A percentile compares a stretch with the other conserved stretches of the same genome.
phyloP scores from a whole-genome alignment of 768 basidiomycete genomes.

The Auricularia auricula-judae region DNA sequence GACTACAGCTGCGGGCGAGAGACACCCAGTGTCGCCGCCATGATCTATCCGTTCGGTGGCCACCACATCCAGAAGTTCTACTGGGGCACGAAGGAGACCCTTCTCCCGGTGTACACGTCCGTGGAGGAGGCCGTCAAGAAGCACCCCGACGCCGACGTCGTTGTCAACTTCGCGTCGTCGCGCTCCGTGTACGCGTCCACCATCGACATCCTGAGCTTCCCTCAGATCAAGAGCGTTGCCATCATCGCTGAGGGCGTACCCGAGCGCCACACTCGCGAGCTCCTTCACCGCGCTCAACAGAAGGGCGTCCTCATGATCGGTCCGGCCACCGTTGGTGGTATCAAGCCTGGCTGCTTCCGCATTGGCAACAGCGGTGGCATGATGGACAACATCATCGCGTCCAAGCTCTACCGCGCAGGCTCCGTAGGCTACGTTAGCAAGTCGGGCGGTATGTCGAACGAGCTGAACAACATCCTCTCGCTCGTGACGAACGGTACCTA shows the following conservation, averaged over 20 bases:
- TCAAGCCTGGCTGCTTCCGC: constrained; percentile 99
- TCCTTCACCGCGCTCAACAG: constrained; percentile 76
- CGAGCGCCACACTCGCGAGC: constrained; percentile 92
- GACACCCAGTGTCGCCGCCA: constrained; percentile 89
- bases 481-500: constrained; percentile 95
- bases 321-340: constrained; percentile 97
- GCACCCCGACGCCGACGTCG: constrained; percentile 92
- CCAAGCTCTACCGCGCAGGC: constrained; percentile 95
- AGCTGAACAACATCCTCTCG: constrained; percentile 98
- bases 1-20: constrained; percentile 94
- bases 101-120: constrained; percentile 93
- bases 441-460: constrained; percentile 99
- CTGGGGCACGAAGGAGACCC: constrained; percentile 99
- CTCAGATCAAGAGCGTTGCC: constrained; percentile 65
- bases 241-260: constrained; percentile 99
- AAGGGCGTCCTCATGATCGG: constrained; percentile 89
- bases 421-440: constrained; percentile 99
- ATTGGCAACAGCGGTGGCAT: constrained; percentile 99
- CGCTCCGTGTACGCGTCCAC: constrained; percentile 93
- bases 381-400: constrained; percentile 99
- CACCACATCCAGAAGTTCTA: constrained; percentile 99
- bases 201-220: constrained; percentile 70
- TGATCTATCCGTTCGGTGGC: constrained; percentile 99
- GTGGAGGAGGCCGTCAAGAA: constrained; percentile 86
- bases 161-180: constrained; percentile 95